phyloP scores from a whole-genome alignment of 306 rosid genomes.

The Luffa acutangula region DNA sequence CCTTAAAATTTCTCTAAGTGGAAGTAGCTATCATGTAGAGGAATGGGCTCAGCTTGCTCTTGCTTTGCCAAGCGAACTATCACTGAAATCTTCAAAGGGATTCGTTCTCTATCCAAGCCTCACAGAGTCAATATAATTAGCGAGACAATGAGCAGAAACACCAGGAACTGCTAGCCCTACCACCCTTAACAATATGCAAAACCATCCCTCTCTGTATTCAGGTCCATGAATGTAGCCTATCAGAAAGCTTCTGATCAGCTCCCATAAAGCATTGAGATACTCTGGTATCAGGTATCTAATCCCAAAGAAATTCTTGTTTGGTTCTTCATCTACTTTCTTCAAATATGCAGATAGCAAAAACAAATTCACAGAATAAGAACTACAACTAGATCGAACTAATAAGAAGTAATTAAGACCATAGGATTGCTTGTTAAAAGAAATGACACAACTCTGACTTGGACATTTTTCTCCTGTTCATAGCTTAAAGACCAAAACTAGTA shows the following conservation, averaged over 20 bases:
- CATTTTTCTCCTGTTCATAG: neutral
- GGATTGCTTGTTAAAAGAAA: neutral
- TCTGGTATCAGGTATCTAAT: conserved; percentile 23
- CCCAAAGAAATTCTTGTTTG: conserved; percentile 55
- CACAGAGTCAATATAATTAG: conserved; percentile 46
- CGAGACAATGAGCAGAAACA: conserved; percentile 47
- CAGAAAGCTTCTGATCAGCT: conserved; percentile 45
- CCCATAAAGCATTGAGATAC: conserved; percentile 64
- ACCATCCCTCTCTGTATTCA: conserved; percentile 61
- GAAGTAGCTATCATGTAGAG: neutral
- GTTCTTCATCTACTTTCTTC: conserved; percentile 53
- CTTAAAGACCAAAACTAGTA: neutral
- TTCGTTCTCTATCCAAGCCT: conserved; percentile 43
- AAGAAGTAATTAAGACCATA: neutral
- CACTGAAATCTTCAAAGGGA: neutral
- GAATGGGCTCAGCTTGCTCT: neutral
- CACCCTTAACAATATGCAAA: conserved; percentile 30
- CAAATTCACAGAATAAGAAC: neutral
- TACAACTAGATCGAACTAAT: neutral
- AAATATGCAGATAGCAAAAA: conserved; percentile 12
- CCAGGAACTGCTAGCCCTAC: conserved; percentile 63
- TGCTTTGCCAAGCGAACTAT: neutral
- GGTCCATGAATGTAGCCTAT: conserved; percentile 48
- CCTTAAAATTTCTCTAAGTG: neutral
- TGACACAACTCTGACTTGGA: neutral